Conservation (phyloP, 331 rosid genomes). For the Ulmus americana region DNA sequence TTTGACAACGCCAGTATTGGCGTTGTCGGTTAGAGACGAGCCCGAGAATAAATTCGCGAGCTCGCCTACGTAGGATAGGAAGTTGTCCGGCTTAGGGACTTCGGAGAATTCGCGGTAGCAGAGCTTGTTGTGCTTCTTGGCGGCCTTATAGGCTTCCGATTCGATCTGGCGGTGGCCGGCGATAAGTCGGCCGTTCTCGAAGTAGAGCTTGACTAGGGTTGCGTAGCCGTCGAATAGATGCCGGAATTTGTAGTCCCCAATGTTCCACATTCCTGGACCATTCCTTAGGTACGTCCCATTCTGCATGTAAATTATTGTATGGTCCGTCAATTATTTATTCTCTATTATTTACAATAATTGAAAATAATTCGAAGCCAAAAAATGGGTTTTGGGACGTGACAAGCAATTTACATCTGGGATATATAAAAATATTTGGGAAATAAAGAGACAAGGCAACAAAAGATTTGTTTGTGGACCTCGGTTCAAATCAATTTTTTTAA, state of each 20-base stretch:
- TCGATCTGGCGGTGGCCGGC: conserved; percentile 85
- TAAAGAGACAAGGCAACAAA: not conserved
- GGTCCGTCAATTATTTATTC: not conserved
- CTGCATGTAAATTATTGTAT: conserved; percentile 48
- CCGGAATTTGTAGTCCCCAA: conserved; percentile 76
- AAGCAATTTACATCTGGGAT: not conserved
- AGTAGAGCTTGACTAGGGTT: conserved; percentile 57
- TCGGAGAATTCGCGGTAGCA: conserved; percentile 93
- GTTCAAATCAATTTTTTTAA: not conserved
- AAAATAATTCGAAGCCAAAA: too few relatives aligned
- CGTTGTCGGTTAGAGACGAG: conserved; percentile 71
- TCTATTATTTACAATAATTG: too few relatives aligned
- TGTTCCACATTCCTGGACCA: conserved; percentile 93
- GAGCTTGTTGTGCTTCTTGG: conserved; percentile 54
- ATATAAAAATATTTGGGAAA: not conserved
- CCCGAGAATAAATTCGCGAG: conserved; percentile 75
- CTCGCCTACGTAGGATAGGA: conserved; percentile 65
- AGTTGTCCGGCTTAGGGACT: conserved; percentile 61
- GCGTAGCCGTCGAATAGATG: conserved; percentile 97
- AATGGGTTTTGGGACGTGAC: not conserved
- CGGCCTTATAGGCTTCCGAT: conserved; percentile 72
- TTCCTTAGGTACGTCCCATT: conserved; percentile 86
- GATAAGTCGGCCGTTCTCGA: conserved; percentile 45
- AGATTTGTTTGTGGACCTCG: not conserved
- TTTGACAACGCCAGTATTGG: conserved; percentile 76